These are phyloP conservation scores for Sequoiadendron giganteum DNA, from an alignment of 75 land plant genomes.

Conservation along the genomic window DNA sequence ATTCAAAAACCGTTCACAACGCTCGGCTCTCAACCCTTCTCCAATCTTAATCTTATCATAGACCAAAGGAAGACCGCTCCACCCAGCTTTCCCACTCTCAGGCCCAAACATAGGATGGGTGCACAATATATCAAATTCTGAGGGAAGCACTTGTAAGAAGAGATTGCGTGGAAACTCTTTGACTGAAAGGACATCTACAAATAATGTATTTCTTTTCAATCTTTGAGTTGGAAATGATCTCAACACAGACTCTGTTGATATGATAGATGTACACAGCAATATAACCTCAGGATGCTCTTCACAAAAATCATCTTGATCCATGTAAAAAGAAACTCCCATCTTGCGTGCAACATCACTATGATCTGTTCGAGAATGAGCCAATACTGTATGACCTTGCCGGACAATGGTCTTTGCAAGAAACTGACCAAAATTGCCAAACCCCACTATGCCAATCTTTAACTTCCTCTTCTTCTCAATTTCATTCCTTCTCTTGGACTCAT, in stretches of 20 bases:
- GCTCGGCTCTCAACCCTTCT: slow-evolving; percentile 23
- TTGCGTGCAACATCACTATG: slow-evolving; percentile 28
- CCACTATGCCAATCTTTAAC: slow-evolving; percentile 65
- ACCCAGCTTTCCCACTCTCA: slow-evolving; percentile 66
- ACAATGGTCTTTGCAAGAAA: slow-evolving; percentile 59
- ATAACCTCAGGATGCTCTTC: slow-evolving; percentile 88
- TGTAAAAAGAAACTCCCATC: slow-evolving; percentile 51
- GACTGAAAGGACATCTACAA: slow-evolving; percentile 84
- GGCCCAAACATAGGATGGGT: slow-evolving; percentile 97
- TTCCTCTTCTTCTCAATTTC: slow-evolving; percentile 23
- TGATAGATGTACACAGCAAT: slow-evolving; percentile 66
- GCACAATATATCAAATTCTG: slow-evolving; percentile 74
- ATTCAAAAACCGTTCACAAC: slow-evolving; percentile 48
- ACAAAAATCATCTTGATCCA: slow-evolving; percentile 69
- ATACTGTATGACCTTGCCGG: slow-evolving; percentile 52
- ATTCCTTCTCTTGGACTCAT: slow-evolving; percentile 29
- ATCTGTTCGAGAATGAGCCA: slow-evolving; percentile 66
- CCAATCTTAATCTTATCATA: slow-evolving; percentile 74
- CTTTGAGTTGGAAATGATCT: slow-evolving; percentile 61
- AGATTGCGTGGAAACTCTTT: slow-evolving; percentile 78
- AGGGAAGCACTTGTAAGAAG: slow-evolving; percentile 47
- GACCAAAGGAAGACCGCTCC: slow-evolving; percentile 68
- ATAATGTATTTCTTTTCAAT: slow-evolving; percentile 59
- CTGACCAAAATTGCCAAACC: slow-evolving; percentile 79
- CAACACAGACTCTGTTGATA: slow-evolving; percentile 68